Conservation (phyloP, 2,329 filamentous ascomycete species). For the Ophiostoma sp. region DNA sequence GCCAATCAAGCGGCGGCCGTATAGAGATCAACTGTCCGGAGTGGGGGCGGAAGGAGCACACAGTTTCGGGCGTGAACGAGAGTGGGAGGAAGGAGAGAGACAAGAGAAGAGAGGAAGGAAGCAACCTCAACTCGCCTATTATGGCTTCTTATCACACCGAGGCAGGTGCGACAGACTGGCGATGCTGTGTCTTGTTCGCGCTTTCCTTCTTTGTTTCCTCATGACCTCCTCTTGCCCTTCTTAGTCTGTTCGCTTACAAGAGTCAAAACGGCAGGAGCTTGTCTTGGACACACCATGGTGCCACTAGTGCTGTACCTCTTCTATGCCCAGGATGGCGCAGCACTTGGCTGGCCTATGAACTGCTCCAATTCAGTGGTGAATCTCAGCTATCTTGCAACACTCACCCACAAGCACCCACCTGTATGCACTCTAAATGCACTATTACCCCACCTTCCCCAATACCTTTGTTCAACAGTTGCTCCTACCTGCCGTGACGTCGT, state of each 20-base stretch:
- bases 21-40: not conserved
- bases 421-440: not conserved
- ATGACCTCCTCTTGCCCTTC: slow-evolving; percentile 8
- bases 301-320: slow-evolving; percentile 10
- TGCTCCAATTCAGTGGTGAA: not conserved
- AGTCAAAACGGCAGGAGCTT: not conserved
- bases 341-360: slow-evolving; percentile 1
- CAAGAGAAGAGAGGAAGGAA: not conserved
- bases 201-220: slow-evolving; percentile 17
- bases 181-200: not conserved
- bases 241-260: not conserved
- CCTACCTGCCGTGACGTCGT: not conserved
- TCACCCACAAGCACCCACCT: not conserved
- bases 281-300: not conserved
- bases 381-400: not conserved
- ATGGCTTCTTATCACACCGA: not conserved
- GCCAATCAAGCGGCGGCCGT: not conserved
- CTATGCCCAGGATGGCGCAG: slow-evolving; percentile 12
- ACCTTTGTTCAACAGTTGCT: not conserved
- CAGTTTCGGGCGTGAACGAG: not conserved
- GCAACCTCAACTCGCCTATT: not conserved
- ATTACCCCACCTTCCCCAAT: slow-evolving; percentile 1
- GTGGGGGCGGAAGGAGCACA: not conserved
- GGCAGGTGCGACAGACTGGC: not conserved
- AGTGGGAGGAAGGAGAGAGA: not conserved